A percentile compares a stretch with the other conserved stretches of the same genome.
phyloP scores from a whole-genome alignment of 352 stramenopile species.

The Phytophthora pini region DNA sequence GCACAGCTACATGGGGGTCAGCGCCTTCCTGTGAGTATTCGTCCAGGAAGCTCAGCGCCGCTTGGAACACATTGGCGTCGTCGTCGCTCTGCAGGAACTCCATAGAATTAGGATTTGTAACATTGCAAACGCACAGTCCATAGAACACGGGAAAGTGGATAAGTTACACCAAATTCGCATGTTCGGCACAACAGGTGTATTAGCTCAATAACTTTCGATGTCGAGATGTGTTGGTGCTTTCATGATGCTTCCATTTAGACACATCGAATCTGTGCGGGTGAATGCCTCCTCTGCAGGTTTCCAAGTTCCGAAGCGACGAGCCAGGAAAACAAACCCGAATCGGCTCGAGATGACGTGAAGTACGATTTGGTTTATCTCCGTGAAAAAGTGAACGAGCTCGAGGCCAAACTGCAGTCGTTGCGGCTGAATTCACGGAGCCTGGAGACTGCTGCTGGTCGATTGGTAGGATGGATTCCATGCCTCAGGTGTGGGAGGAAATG shows the following conservation, averaged over 20 bases:
- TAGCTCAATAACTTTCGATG: background rate
- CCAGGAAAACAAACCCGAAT: conserved; percentile 23
- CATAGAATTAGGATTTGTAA: conserved; percentile 14
- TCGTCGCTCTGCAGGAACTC: conserved; percentile 28
- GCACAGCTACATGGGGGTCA: background rate
- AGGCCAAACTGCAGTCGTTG: conserved; percentile 50
- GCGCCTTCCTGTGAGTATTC: conserved; percentile 10
- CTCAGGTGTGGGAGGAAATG: conserved; percentile 10
- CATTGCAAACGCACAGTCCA: background rate
- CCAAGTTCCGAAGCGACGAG: background rate
- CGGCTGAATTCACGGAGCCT: background rate
- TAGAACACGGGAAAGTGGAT: background rate
- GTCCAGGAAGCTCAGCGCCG: conserved; percentile 35
- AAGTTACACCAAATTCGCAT: too few species aligned
- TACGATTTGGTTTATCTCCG: conserved; percentile 69
- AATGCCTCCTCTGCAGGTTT: conserved; percentile 6
- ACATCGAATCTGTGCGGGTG: background rate
- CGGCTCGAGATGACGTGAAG: conserved; percentile 38
- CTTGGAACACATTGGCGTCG: conserved; percentile 25
- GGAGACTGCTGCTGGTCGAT: too few species aligned
- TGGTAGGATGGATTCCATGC: background rate
- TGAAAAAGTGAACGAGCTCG: conserved; percentile 53
- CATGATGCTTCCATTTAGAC: background rate
- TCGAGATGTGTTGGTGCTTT: background rate
- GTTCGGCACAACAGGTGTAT: too few species aligned